Conservation (phyloP, 371 early-diverging fungal species). For the Saksenaea oblongispora region DNA sequence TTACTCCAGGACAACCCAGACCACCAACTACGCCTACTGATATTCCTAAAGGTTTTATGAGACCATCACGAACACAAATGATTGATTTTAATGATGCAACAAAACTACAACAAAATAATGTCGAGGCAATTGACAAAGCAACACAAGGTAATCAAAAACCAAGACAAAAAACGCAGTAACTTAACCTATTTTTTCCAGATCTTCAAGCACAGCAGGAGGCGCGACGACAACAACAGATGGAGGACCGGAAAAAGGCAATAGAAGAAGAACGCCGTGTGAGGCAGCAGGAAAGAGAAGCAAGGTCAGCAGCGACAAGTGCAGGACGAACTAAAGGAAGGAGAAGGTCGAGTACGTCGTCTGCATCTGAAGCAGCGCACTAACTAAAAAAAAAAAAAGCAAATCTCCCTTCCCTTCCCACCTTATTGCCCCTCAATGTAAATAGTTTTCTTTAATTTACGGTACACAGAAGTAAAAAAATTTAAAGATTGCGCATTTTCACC, state of each 20-base stretch:
- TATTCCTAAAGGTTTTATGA: slow-evolving; percentile 16
- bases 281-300: not conserved
- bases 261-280: slow-evolving; percentile 8
- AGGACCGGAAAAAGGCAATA: slow-evolving; percentile 2
- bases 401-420: too few relatives aligned
- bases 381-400: too few relatives aligned
- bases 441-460: too few relatives aligned
- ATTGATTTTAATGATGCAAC: slow-evolving; percentile 17
- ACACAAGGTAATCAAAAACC: slow-evolving; percentile 5
- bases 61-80: slow-evolving; percentile 22
- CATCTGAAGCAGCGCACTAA: slow-evolving; percentile 1
- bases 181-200: slow-evolving; percentile 1
- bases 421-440: too few relatives aligned
- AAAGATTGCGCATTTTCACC: too few relatives aligned
- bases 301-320: not conserved
- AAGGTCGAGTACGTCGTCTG: slow-evolving; percentile 1
- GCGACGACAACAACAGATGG: slow-evolving; percentile 7
- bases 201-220: slow-evolving; percentile 13
- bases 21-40: not conserved
- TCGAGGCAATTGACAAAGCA: slow-evolving; percentile 6
- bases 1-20: not conserved
- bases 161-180: not conserved
- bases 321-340: slow-evolving; percentile 1
- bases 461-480: too few relatives aligned
- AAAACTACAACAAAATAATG: slow-evolving; percentile 14